Conservation (phyloP, 257 asterid species). For the Perilla frutescens region DNA sequence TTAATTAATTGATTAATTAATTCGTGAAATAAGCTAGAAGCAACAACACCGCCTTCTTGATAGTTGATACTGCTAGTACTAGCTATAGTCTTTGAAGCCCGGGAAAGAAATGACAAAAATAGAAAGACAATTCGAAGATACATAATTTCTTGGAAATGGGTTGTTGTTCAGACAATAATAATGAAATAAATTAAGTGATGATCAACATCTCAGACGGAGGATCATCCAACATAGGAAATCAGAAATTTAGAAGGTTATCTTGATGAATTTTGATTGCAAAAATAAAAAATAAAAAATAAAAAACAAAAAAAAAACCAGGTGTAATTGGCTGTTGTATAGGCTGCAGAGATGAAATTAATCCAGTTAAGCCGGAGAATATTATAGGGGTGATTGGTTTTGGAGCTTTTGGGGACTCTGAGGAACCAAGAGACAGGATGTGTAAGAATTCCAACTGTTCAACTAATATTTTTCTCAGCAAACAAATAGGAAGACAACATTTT, state of each 20-base stretch:
- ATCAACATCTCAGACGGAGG: conserved; percentile 2
- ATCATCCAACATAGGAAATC: background rate
- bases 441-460: conserved; percentile 47
- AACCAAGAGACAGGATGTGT: conserved; percentile 54
- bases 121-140: background rate
- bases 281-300: too few relatives aligned
- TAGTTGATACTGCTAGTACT: too few relatives aligned
- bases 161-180: background rate
- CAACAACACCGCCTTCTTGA: background rate
- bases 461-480: conserved; percentile 35
- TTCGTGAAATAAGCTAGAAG: conserved; percentile 5
- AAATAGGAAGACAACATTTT: conserved; percentile 38
- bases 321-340: conserved; percentile 38
- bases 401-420: conserved; percentile 38
- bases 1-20: background rate
- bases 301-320: conserved; percentile 28
- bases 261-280: conserved; percentile 34
- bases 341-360: conserved; percentile 4
- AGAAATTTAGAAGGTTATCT: conserved; percentile 23
- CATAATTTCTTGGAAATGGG: conserved; percentile 1
- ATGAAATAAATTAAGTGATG: too few relatives aligned
- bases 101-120: background rate
- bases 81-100: background rate
- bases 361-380: conserved; percentile 43
- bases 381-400: conserved; percentile 32